Conservation (phyloP, 1,139 yeast genomes). For the Hyphopichia fennica region DNA sequence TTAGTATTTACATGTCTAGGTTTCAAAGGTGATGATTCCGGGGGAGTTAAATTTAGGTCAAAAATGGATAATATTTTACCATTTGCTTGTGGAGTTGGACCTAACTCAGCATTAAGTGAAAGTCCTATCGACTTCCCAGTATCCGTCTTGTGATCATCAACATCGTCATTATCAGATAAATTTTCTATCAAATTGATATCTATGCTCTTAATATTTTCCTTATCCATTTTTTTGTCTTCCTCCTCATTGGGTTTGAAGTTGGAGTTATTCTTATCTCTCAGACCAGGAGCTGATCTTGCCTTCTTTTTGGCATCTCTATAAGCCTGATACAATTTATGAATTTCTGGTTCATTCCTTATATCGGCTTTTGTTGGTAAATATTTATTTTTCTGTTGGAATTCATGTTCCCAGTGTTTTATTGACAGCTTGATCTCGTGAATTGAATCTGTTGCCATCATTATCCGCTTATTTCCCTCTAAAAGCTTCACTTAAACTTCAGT, state of each 20-base stretch:
- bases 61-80: constrained; percentile 70
- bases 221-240: background rate
- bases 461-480: too few species aligned
- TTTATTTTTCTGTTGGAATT: constrained; percentile 41
- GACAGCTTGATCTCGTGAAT: constrained; percentile 30
- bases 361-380: constrained; percentile 56
- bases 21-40: constrained; percentile 45
- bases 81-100: constrained; percentile 76
- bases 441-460: background rate
- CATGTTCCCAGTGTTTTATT: constrained; percentile 66
- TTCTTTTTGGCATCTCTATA: constrained; percentile 32
- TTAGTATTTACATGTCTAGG: background rate
- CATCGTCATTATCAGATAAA: constrained; percentile 3
- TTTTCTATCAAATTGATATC: background rate
- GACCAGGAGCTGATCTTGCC: too few species aligned
- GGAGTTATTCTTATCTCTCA: too few species aligned
- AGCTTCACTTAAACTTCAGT: too few species aligned
- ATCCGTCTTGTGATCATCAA: background rate
- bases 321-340: constrained; percentile 44
- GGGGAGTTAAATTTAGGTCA: constrained; percentile 51
- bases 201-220: background rate
- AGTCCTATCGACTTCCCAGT: background rate
- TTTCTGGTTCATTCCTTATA: constrained; percentile 46
- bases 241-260: background rate
- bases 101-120: constrained; percentile 40